Percentiles rank a stretch among this genome's conserved stretches.
Evolutionary conservation across 352 stramenopile genomes (phyloP).

Genomic region (Globisporangium camurandrum): DNA sequence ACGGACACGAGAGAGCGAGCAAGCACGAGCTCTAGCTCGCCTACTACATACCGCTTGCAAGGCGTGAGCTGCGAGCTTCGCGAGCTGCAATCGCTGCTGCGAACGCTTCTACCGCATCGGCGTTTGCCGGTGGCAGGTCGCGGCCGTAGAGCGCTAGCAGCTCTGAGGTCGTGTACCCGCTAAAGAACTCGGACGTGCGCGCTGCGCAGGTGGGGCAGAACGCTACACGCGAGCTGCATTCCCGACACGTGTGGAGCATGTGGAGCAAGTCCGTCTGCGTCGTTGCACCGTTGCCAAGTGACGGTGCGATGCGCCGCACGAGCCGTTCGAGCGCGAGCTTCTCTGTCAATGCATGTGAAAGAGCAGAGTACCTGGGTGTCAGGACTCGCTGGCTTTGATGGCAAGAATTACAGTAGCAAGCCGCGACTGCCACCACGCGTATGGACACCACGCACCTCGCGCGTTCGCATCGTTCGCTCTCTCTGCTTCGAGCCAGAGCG

Average conservation of each 20-base stretch:
- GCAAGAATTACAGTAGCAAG: slow-evolving; percentile 6
- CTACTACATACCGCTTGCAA: background rate
- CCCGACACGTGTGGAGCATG: slow-evolving; percentile 36
- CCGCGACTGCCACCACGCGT: background rate
- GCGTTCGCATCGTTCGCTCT: slow-evolving; percentile 27
- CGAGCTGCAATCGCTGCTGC: slow-evolving; percentile 25
- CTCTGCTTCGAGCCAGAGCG: slow-evolving; percentile 27
- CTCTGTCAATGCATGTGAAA: no score
- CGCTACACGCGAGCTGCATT: slow-evolving; percentile 42
- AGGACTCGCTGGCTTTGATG: no score
- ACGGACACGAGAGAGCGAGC: no score
- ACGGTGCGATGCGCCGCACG: slow-evolving; percentile 52
- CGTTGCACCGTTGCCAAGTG: slow-evolving; percentile 43
- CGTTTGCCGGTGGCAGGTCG: slow-evolving; percentile 45
- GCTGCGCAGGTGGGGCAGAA: slow-evolving; percentile 44
- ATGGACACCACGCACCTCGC: slow-evolving; percentile 19
- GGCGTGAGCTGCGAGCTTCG: slow-evolving; percentile 27
- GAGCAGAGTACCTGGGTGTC: no score
- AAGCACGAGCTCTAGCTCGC: no score
- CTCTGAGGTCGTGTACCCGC: slow-evolving; percentile 38
- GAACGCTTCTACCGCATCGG: slow-evolving; percentile 35
- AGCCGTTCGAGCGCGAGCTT: slow-evolving; percentile 46
- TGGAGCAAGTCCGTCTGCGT: slow-evolving; percentile 56
- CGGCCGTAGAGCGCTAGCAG: slow-evolving; percentile 45
- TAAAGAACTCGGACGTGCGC: slow-evolving; percentile 58